Base-by-base conservation (phyloP, 352 stramenopile species). In the Pythium biforme region DNA sequence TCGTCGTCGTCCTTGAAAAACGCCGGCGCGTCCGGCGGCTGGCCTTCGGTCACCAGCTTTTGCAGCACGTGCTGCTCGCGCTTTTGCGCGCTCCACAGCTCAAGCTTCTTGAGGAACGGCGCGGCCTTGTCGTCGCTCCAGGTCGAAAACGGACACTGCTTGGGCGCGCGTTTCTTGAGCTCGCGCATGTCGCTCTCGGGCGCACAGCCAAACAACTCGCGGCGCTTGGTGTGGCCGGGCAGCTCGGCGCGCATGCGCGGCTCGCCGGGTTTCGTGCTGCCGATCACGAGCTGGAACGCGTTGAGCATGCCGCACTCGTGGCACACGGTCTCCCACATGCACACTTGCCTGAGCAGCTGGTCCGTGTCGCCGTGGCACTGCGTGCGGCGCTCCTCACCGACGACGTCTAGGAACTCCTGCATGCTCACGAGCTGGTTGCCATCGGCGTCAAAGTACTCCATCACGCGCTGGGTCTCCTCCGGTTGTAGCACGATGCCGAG, bases 281-380 rank as follows among this genome's bases (percentile, higher is more conserved):
- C 70, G 11, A 92, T 62, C 8, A 92, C 77, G 12, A 97, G 72
- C 46, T 95, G 81, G 58, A 95, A 97, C 29, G 86, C 90, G 47
- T 95, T 94, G 23, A 94, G 66, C 87, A 97, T 97, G 19, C 89
- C 89, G 40, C 88, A 97, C 52, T 92, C 85, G 56, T 93, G 88
- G 62, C 90, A 97, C 4, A 95, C 91, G 0, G 90, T 96, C 62
- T 96, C 86, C 89, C 90, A 97, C 73, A 93, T 89, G 68, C 90
- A 97, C 48, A 94, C 87, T 2, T 88, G 74, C 29, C 82, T 74
- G n/a, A 95, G 74, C 22, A 92, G 63, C 19, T 83, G 33, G 55
- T 92, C 83, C 7, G 84, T 92, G 63, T 94, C 85, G 19, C 86
- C 86, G 27, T 87, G 84, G 37, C 83, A 90, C 52, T 89, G 73